Percentiles rank a stretch among this genome's conserved stretches.
phyloP scores from a whole-genome alignment of 495 filamentous ascomycete genomes.

The Xylaria curta region DNA sequence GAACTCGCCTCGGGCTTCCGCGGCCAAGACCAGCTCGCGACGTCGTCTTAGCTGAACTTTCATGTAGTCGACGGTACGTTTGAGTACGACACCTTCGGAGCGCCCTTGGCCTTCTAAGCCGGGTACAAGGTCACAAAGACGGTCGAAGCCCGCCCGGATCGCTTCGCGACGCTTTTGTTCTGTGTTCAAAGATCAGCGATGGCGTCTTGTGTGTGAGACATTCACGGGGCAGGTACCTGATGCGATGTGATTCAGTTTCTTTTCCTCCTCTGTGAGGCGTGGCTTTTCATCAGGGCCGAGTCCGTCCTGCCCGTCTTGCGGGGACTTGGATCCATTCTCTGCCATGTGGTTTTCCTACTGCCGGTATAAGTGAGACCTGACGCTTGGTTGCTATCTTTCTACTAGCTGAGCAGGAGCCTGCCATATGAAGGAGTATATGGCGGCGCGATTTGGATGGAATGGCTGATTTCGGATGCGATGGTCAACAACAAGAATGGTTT shows the following conservation, averaged over 20 bases:
- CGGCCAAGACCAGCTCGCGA: slow-evolving; percentile 64
- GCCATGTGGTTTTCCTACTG: slow-evolving; percentile 31
- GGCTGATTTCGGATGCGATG: neutral
- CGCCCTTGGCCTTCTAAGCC: slow-evolving; percentile 82
- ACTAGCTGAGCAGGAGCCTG: neutral
- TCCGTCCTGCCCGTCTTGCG: slow-evolving; percentile 36
- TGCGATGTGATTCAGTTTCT: slow-evolving; percentile 89
- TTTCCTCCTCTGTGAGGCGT: slow-evolving; percentile 83
- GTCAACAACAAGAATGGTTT: slow-evolving; percentile 16
- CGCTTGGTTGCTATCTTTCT: neutral
- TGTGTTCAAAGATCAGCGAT: slow-evolving; percentile 28
- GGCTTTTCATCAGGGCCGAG: slow-evolving; percentile 61
- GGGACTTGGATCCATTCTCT: slow-evolving; percentile 37
- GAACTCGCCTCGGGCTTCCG: slow-evolving; percentile 64
- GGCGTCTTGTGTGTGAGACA: neutral
- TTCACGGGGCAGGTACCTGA: slow-evolving; percentile 52
- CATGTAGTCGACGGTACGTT: slow-evolving; percentile 77
- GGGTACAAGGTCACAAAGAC: slow-evolving; percentile 80
- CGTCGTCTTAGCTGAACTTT: slow-evolving; percentile 67
- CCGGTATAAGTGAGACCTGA: neutral
- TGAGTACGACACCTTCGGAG: slow-evolving; percentile 83
- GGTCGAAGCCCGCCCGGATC: slow-evolving; percentile 87
- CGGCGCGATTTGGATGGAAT: neutral
- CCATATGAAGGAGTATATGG: slow-evolving; percentile 2
- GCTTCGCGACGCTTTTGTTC: slow-evolving; percentile 89